Percentiles rank a stretch among this genome's conserved stretches.
phyloP scores from a whole-genome alignment of 2,329 filamentous ascomycete species.

The Davidsoniella australis region DNA sequence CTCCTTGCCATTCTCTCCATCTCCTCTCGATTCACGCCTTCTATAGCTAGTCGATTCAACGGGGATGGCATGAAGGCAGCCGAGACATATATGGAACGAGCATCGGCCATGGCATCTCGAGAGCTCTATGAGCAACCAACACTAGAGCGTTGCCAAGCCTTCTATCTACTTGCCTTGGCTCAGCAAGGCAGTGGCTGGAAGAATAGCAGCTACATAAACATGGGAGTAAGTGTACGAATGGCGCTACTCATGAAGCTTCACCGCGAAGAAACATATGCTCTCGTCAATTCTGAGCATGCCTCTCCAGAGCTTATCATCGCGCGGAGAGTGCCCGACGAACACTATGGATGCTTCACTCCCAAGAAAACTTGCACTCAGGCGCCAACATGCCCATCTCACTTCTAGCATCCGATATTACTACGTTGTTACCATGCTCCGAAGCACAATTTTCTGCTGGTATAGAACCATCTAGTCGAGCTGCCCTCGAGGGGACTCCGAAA shows the following conservation, averaged over 20 bases:
- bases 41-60: constrained; percentile 30
- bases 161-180: constrained; percentile 40
- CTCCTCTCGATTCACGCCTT: constrained; percentile 35
- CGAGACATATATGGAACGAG: constrained; percentile 35
- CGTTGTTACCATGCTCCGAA: constrained; percentile 36
- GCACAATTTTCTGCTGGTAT: constrained; percentile 31
- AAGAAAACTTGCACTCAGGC: constrained; percentile 39
- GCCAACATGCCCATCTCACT: constrained; percentile 34
- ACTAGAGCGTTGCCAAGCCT: constrained; percentile 38
- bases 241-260: constrained; percentile 37
- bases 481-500: constrained; percentile 34
- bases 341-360: constrained; percentile 42
- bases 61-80: constrained; percentile 31
- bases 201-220: constrained; percentile 39
- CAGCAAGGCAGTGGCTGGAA: constrained; percentile 38
- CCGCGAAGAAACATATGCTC: constrained; percentile 35
- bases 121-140: constrained; percentile 36
- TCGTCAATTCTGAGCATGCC: constrained; percentile 20
- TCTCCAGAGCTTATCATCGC: constrained; percentile 29
- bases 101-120: constrained; percentile 28
- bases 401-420: constrained; percentile 34
- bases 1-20: constrained; percentile 38
- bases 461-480: constrained; percentile 32
- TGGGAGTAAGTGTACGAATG: constrained; percentile 39
- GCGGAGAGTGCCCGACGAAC: constrained; percentile 40